phyloP scores from a whole-genome alignment of 1,139 yeast species.

The Candida sojae region DNA sequence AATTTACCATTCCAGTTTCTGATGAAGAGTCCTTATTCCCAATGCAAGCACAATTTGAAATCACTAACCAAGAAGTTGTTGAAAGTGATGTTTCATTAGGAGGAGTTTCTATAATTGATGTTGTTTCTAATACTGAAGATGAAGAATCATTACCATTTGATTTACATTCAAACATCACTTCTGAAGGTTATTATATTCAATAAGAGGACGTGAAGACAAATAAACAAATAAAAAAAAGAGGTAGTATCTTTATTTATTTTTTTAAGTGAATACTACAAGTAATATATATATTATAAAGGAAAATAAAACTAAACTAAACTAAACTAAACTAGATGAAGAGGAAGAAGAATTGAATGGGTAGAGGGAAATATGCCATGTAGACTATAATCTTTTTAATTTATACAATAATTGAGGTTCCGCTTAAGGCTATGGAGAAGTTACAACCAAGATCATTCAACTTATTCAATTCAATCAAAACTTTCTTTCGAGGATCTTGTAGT shows the following conservation, averaged over 20 bases:
- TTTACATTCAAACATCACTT: conserved; percentile 57
- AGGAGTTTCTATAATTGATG: conserved; percentile 42
- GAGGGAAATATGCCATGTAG: neutral
- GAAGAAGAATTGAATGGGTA: neutral
- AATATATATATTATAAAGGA: conserved; percentile 4
- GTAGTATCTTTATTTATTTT: neutral
- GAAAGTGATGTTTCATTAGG: conserved; percentile 46
- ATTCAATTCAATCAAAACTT: conserved; percentile 50
- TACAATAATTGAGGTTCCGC: conserved; percentile 42
- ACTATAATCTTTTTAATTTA: conserved; percentile 2
- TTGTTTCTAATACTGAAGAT: conserved; percentile 38
- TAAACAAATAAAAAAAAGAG: neutral
- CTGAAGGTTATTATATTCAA: conserved; percentile 66
- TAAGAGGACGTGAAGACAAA: conserved; percentile 17
- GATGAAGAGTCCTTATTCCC: conserved; percentile 92
- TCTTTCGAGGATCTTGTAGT: conserved; percentile 54
- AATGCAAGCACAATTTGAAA: conserved; percentile 60
- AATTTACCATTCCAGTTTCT: conserved; percentile 66
- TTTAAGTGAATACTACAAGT: neutral
- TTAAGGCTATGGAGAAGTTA: conserved; percentile 52
- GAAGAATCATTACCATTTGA: conserved; percentile 70
- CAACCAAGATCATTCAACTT: conserved; percentile 43
- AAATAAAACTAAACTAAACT: neutral
- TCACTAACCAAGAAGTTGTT: conserved; percentile 33
- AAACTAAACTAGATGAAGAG: conserved; percentile 7